A percentile compares a stretch with the other conserved stretches of the same genome.
Evolutionary conservation across 176 grass and related monocot species (phyloP).

Genomic region (Zea luxurians): DNA sequence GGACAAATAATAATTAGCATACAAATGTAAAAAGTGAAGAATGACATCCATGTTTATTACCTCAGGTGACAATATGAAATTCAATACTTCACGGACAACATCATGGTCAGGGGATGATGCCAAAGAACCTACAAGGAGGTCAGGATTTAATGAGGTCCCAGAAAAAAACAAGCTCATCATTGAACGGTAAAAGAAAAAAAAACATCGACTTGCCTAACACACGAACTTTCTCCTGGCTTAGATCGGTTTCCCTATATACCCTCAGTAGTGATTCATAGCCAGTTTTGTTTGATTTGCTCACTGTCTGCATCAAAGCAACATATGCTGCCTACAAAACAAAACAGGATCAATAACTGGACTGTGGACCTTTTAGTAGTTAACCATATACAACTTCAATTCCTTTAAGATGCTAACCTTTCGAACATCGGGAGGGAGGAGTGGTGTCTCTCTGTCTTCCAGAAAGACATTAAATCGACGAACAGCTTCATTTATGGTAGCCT

Average conservation of each 20-base stretch:
- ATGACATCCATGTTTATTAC: conserved; percentile 39
- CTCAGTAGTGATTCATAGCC: conserved; percentile 84
- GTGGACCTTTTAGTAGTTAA: conserved; percentile 13
- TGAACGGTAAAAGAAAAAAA: neutral
- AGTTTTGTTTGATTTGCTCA: conserved; percentile 64
- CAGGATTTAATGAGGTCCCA: conserved; percentile 1
- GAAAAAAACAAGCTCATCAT: conserved; percentile 13
- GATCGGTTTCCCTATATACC: conserved; percentile 89
- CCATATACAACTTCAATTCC: conserved; percentile 21
- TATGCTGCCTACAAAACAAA: conserved; percentile 72
- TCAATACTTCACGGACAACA: conserved; percentile 74
- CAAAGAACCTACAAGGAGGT: conserved; percentile 62
- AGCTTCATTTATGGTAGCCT: conserved; percentile 69
- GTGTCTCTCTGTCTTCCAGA: conserved; percentile 69
- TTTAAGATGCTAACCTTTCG: conserved; percentile 55
- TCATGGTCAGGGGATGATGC: conserved; percentile 65
- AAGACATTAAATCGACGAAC: conserved; percentile 64
- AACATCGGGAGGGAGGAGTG: conserved; percentile 78
- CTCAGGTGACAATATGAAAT: conserved; percentile 71
- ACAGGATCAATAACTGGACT: conserved; percentile 26
- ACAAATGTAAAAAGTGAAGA: neutral
- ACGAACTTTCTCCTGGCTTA: conserved; percentile 94
- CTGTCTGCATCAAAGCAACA: conserved; percentile 78
- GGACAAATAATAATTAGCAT: neutral
- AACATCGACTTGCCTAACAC: conserved; percentile 56